These are phyloP conservation scores for Discostella pseudostelligera DNA, from an alignment of 108 stramenopile species.

Conservation along the genomic window DNA sequence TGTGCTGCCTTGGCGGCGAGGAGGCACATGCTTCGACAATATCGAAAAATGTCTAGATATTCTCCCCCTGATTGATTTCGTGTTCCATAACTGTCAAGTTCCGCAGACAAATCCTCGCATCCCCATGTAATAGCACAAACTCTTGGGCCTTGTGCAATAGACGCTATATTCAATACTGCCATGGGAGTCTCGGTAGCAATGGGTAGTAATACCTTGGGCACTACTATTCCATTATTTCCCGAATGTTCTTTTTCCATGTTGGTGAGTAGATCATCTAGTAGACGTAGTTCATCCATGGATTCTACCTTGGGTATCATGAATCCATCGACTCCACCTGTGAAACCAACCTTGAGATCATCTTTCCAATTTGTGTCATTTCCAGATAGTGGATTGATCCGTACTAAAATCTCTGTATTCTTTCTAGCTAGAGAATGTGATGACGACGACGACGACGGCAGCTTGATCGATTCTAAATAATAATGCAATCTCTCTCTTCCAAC, in stretches of 20 bases:
- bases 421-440: neutral
- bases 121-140: slow-evolving; percentile 46
- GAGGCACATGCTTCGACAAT: slow-evolving; percentile 45
- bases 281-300: slow-evolving; percentile 23
- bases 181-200: slow-evolving; percentile 43
- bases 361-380: slow-evolving; percentile 18
- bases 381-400: slow-evolving; percentile 42
- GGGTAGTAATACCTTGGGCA: slow-evolving; percentile 26
- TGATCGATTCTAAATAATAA: neutral
- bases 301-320: slow-evolving; percentile 52
- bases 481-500: slow-evolving; percentile 23
- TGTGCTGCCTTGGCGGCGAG: slow-evolving; percentile 43
- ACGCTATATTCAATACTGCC: slow-evolving; percentile 42
- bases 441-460: neutral
- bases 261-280: slow-evolving; percentile 30
- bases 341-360: slow-evolving; percentile 24
- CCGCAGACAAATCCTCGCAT: slow-evolving; percentile 46
- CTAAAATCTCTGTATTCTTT: slow-evolving; percentile 27
- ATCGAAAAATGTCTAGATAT: slow-evolving; percentile 35
- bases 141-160: slow-evolving; percentile 38
- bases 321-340: slow-evolving; percentile 27
- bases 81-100: slow-evolving; percentile 32
- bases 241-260: slow-evolving; percentile 14
- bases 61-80: slow-evolving; percentile 9
- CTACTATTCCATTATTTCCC: neutral